Percentiles rank a stretch among this genome's conserved stretches.
Evolutionary conservation across 192 early-diverging fungal species (phyloP).

Genomic region (Anaeromyces robustus): DNA sequence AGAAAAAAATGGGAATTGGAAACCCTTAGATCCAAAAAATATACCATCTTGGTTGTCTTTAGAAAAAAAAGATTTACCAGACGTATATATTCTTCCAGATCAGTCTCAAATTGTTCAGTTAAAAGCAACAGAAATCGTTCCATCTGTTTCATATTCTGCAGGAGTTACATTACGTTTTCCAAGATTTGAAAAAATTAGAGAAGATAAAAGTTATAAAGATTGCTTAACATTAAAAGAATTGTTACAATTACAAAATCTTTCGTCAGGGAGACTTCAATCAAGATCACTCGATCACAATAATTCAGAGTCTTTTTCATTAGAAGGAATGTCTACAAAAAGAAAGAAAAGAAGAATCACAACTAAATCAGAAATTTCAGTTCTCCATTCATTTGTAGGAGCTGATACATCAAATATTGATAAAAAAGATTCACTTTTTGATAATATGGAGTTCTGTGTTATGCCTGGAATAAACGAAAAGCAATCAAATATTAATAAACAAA

Average conservation of each 20-base stretch:
- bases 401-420: constrained; percentile 22
- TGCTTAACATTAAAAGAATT: neutral
- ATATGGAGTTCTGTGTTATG: constrained; percentile 36
- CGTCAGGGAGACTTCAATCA: constrained; percentile 3
- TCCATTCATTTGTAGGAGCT: constrained; percentile 13
- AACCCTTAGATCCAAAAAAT: constrained; percentile 17
- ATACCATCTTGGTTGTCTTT: constrained; percentile 30
- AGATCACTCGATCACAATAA: neutral
- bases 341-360: neutral
- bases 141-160: constrained; percentile 31
- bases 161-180: constrained; percentile 64
- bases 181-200: constrained; percentile 43
- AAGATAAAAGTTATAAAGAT: constrained; percentile 33
- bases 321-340: neutral
- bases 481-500: constrained; percentile 18
- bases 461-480: constrained; percentile 17
- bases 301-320: neutral
- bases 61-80: constrained; percentile 46
- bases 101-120: constrained; percentile 49
- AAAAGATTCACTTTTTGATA: constrained; percentile 37
- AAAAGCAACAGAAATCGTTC: constrained; percentile 45
- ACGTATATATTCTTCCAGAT: constrained; percentile 47
- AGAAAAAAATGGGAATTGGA: constrained; percentile 21
- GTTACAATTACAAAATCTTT: neutral
- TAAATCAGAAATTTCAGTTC: constrained; percentile 4